Conservation (phyloP, 2,329 filamentous ascomycete genomes). For the Cytospora chrysosperma region DNA sequence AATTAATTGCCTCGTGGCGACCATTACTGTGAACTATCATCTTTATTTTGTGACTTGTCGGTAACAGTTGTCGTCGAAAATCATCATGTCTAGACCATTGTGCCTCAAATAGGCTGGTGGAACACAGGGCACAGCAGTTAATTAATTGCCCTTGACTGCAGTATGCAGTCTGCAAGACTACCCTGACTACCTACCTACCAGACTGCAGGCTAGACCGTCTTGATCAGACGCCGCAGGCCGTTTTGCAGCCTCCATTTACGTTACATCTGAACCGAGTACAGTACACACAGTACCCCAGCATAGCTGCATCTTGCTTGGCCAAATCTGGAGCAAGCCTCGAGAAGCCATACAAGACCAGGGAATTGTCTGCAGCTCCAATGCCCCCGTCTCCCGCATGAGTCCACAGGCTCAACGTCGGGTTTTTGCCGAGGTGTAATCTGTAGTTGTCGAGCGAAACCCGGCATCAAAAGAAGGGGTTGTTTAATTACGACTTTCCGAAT, state of each 20-base stretch:
- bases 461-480: neutral
- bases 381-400: neutral
- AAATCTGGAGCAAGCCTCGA: neutral
- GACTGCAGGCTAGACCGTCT: no score
- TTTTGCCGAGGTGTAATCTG: neutral
- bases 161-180: neutral
- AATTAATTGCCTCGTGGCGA: neutral
- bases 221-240: neutral
- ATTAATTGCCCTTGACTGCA: neutral
- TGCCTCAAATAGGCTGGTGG: neutral
- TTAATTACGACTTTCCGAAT: neutral
- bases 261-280: neutral
- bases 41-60: slow-evolving; percentile 3
- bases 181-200: no score
- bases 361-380: neutral
- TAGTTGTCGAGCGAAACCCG: neutral
- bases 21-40: slow-evolving; percentile 3
- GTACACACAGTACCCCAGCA: neutral
- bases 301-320: neutral
- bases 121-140: neutral
- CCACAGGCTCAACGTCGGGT: neutral
- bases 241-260: neutral
- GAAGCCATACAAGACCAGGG: neutral
- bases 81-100: slow-evolving; percentile 6
- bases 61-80: neutral